Evolutionary conservation across 345 rosid genomes (phyloP).

Genomic region (Tarenaya hassleriana): DNA sequence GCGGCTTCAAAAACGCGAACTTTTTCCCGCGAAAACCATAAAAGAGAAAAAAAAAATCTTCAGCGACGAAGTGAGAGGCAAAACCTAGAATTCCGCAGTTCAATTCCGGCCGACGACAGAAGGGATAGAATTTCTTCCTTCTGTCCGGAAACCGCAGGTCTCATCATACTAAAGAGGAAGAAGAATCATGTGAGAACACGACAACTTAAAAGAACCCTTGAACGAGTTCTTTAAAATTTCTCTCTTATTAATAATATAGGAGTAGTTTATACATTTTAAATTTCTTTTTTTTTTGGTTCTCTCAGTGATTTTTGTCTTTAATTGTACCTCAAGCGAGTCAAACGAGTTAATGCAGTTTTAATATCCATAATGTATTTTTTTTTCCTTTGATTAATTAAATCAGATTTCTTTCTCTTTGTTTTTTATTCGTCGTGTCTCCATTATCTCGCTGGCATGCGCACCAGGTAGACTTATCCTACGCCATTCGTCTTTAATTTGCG

Average conservation of each 20-base stretch:
- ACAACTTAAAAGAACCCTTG: conserved; percentile 27
- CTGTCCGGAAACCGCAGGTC: conserved; percentile 20
- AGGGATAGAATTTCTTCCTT: conserved; percentile 21
- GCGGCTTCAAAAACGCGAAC: conserved; percentile 5
- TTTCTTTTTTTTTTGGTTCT: background rate
- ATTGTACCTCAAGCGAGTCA: conserved; percentile 18
- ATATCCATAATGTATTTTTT: background rate
- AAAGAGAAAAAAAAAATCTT: conserved; percentile 1
- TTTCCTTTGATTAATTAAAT: background rate
- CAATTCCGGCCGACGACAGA: background rate
- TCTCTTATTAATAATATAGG: background rate
- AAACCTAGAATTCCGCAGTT: conserved; percentile 14
- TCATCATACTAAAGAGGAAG: conserved; percentile 26
- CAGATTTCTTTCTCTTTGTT: background rate
- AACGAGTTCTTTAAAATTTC: conserved; percentile 18
- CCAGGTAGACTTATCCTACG: conserved; percentile 23
- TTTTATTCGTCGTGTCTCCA: conserved; percentile 28
- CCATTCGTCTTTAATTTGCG: background rate
- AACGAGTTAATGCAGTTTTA: conserved; percentile 15
- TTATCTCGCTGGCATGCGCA: conserved; percentile 31
- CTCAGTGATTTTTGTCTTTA: conserved; percentile 21
- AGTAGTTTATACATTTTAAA: background rate
- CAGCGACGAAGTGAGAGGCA: conserved; percentile 10
- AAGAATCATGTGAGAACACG: conserved; percentile 27
- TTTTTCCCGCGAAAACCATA: conserved; percentile 26